Base-by-base conservation (phyloP, 805 yeast species). In the Limtongozyma cylindracea region DNA sequence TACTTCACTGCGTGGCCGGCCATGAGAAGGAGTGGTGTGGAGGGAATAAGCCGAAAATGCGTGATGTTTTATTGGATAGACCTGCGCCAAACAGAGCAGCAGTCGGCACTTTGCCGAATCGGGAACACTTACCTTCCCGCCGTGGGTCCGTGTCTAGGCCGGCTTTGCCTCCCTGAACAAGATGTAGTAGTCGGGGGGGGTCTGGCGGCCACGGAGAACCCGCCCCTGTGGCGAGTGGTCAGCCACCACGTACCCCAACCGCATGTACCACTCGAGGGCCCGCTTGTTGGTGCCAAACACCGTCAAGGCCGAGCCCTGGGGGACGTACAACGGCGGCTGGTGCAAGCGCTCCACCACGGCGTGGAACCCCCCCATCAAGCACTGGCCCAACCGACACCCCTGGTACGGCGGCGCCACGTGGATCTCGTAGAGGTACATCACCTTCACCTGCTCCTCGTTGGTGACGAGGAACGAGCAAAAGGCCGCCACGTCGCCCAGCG, bases 371-470 rank as follows among this genome's bases (percentile, higher is more conserved):
- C 18, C 13, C 25, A 65, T 38, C n/a, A 63, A 28, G 8, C 10
- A 10, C 0, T 48, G 21, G 0, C 73, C 74, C 1, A 53, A 13
- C 6, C 38, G 31, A 3, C 20, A 17, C 1, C 41, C 39, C 21
- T 61, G 58, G 25, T 28, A 45, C 8, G 21, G 10, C 2, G 45
- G 43, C 2, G 25, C 15, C 0, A 65, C 37, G 24, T 66, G 74
- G 17, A 66, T 56, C 32, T 66, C 74, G 29, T 61, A 66, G 7
- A 66, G 40, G 29, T 64, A 66, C 6, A 65, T 25, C 10, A 45
- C 36, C 6, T 32, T 27, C 4, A 31, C 28, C 7, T 37, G 50
- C 14, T 43, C 41, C 22, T 59, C 63, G 6, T 28, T 16, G 1
- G 58, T 52, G n/a, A 56, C 23, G 29, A 49, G 48, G 23, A 60